Conservation (phyloP, 257 asterid species). For the Solanum chaucha region DNA sequence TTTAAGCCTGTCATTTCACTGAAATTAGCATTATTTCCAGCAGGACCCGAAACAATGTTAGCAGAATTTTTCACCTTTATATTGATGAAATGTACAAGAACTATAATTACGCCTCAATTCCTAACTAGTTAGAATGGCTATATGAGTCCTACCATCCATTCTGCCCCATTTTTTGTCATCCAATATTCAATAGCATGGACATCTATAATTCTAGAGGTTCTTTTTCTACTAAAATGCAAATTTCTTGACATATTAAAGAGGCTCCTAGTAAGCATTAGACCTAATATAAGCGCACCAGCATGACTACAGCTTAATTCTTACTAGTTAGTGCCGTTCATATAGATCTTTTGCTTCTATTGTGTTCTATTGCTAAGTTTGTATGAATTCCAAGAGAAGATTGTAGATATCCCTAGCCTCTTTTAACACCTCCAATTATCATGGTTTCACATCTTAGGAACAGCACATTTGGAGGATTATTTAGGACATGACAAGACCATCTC, state of each 20-base stretch:
- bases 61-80: background rate
- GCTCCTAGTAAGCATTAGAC: background rate
- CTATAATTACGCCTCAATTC: background rate
- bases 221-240: background rate
- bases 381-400: background rate
- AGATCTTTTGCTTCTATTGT: background rate
- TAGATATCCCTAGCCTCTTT: background rate
- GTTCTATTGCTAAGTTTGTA: background rate
- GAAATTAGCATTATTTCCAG: background rate
- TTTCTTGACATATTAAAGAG: background rate
- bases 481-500: background rate
- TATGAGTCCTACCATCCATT: background rate
- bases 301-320: background rate
- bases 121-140: background rate
- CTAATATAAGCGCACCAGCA: background rate
- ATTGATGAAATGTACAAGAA: background rate
- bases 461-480: background rate
- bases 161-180: background rate
- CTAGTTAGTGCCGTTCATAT: background rate
- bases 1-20: background rate
- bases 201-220: background rate
- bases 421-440: background rate
- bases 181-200: background rate
- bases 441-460: background rate
- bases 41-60: background rate